phyloP scores from a whole-genome alignment of 768 basidiomycete species.

The Leccinellum luteum region DNA sequence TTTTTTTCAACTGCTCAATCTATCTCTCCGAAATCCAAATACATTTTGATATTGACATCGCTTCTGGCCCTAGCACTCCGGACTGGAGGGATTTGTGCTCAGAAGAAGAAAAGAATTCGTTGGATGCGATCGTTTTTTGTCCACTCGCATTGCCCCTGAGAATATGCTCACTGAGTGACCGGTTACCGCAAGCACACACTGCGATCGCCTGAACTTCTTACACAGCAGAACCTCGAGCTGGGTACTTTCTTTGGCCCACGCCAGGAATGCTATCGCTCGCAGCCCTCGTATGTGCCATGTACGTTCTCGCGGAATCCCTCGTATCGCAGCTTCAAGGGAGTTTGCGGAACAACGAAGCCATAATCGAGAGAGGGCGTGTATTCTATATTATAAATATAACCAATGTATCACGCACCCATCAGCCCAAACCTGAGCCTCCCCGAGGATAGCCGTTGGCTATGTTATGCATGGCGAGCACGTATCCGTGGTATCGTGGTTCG shows the following conservation, averaged over 20 bases:
- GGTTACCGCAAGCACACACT: not conserved
- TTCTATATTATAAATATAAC: not conserved
- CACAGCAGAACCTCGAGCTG: not conserved
- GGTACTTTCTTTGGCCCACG: not conserved
- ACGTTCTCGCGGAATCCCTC: not conserved
- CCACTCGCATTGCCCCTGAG: not conserved
- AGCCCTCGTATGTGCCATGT: not conserved
- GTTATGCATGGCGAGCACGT: not conserved
- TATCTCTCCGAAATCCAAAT: not conserved
- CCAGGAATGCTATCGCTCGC: not conserved
- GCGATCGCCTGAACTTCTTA: not conserved
- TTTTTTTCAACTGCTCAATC: not conserved
- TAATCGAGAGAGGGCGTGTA: not conserved
- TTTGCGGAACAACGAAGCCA: not conserved
- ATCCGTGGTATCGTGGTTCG: not conserved
- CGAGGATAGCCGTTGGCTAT: not conserved
- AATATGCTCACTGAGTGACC: not conserved
- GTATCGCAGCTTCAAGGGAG: not conserved
- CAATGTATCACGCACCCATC: not conserved
- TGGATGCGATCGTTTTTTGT: not conserved
- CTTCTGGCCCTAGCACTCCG: not conserved
- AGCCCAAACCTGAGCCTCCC: not conserved
- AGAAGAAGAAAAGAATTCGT: not conserved
- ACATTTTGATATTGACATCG: not conserved
- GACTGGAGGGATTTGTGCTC: not conserved